These are phyloP conservation scores for Rubia balearica DNA, from an alignment of 305 asterid genomes.

Conservation along the genomic window DNA sequence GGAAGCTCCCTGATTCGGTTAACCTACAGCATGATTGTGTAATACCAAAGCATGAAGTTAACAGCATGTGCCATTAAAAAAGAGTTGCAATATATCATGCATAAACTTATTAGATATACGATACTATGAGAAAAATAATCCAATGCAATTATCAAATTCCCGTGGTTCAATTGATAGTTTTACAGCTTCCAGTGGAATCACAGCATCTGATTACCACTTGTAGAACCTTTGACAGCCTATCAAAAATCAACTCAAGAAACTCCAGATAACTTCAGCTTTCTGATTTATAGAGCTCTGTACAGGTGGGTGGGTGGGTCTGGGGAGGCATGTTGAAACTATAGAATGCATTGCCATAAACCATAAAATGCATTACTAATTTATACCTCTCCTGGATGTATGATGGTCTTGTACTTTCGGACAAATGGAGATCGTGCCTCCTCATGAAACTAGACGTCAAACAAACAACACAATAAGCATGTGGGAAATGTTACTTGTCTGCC, in stretches of 20 bases:
- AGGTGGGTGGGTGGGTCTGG: too few species aligned
- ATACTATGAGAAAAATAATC: background rate
- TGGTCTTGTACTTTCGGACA: slow-evolving; percentile 87
- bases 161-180: background rate
- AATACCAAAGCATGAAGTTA: slow-evolving; percentile 8
- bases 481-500: background rate
- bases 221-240: background rate
- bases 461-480: slow-evolving; percentile 17
- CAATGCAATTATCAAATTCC: background rate
- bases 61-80: background rate
- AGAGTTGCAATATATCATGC: background rate
- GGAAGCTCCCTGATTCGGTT: slow-evolving; percentile 97
- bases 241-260: background rate
- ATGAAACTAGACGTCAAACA: slow-evolving; percentile 52
- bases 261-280: background rate
- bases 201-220: background rate
- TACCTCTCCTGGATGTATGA: slow-evolving; percentile 99
- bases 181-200: background rate
- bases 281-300: background rate
- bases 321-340: background rate
- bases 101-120: background rate
- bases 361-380: background rate
- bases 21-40: slow-evolving; percentile 41
- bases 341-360: background rate
- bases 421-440: slow-evolving; percentile 92